A percentile compares a stretch with the other conserved stretches of the same genome.
These are phyloP conservation scores for Earliella scabrosa DNA, from an alignment of 1,284 basidiomycete species.

Conservation along the genomic window DNA sequence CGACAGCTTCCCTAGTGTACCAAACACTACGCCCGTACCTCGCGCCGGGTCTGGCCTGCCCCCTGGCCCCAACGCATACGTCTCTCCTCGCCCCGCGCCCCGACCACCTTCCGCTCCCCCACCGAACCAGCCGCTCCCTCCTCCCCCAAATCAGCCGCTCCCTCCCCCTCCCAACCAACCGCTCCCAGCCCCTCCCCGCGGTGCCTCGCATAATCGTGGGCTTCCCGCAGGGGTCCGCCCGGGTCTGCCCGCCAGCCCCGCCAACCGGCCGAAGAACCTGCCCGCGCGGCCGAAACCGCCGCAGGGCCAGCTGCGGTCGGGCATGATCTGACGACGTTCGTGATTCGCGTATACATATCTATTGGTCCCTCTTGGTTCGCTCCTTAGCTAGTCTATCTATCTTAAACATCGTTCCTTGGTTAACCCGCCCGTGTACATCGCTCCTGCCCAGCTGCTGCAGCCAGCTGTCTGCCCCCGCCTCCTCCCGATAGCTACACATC, in stretches of 20 bases:
- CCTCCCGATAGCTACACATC: not conserved
- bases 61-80: slow-evolving; percentile 27
- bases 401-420: slow-evolving; percentile 22
- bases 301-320: slow-evolving; percentile 25
- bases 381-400: slow-evolving; percentile 24
- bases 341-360: slow-evolving; percentile 4
- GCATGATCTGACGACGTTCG: slow-evolving; percentile 21
- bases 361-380: slow-evolving; percentile 1
- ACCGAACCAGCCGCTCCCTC: slow-evolving; percentile 11
- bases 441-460: not conserved
- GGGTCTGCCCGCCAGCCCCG: slow-evolving; percentile 22
- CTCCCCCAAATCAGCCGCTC: slow-evolving; percentile 12
- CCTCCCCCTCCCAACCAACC: slow-evolving; percentile 16
- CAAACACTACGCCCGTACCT: slow-evolving; percentile 28
- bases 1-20: slow-evolving; percentile 41
- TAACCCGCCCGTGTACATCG: slow-evolving; percentile 11
- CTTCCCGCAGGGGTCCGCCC: slow-evolving; percentile 13
- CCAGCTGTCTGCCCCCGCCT: not conserved
- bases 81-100: slow-evolving; percentile 21
- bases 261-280: slow-evolving; percentile 14
- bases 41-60: slow-evolving; percentile 29
- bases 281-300: slow-evolving; percentile 19
- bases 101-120: slow-evolving; percentile 9
- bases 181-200: slow-evolving; percentile 16
- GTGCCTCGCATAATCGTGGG: slow-evolving; percentile 11